Evolutionary conservation across 345 rosid species (phyloP).

Genomic region (Euphorbia tirucalli): DNA sequence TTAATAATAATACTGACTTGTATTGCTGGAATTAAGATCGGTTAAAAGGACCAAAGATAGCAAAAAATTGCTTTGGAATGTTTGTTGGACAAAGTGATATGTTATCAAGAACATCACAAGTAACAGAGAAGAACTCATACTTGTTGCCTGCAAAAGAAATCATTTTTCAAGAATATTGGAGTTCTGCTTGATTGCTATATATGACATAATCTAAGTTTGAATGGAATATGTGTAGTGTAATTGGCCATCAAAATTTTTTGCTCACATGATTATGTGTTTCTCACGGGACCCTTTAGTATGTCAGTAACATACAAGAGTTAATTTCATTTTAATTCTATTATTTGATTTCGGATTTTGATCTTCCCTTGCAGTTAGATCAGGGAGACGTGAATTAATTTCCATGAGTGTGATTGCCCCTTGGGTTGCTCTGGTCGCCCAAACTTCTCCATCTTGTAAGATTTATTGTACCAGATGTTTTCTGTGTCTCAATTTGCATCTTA

Average conservation of each 20-base stretch:
- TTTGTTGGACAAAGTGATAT: not conserved
- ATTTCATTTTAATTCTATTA: not conserved
- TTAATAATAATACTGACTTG: too few species aligned
- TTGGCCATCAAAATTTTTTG: not conserved
- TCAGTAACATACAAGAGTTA: not conserved
- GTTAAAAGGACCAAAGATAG: too few species aligned
- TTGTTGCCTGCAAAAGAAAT: not conserved
- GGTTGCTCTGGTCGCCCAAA: conserved; percentile 49
- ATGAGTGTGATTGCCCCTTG: conserved; percentile 57
- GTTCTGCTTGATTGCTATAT: too few species aligned
- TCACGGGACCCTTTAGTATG: not conserved
- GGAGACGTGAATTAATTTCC: conserved; percentile 67
- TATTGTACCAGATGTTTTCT: not conserved
- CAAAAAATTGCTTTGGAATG: too few species aligned
- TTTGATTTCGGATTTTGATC: not conserved
- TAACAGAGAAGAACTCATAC: not conserved
- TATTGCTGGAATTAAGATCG: too few species aligned
- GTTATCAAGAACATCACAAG: not conserved
- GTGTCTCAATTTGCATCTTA: not conserved
- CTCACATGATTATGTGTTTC: not conserved
- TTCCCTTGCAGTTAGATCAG: conserved; percentile 43
- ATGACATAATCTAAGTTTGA: too few species aligned
- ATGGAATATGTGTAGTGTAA: not conserved
- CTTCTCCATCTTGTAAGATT: conserved; percentile 62
- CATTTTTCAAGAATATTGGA: too few species aligned